A percentile compares a stretch with the other conserved stretches of the same genome.
phyloP scores from a whole-genome alignment of 768 basidiomycete genomes.

The Omphalotus guepiniiformis region DNA sequence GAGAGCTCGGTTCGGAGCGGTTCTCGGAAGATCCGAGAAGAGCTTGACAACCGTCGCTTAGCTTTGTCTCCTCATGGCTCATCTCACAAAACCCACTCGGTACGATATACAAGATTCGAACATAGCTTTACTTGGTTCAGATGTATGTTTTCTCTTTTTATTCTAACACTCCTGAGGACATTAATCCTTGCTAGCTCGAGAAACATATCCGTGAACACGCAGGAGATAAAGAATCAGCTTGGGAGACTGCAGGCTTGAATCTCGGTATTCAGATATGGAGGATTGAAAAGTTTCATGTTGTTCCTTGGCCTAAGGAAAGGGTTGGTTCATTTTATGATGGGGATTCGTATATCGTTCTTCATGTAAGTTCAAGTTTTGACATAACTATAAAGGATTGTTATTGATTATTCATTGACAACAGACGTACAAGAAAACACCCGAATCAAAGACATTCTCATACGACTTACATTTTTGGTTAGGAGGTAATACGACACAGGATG shows the following conservation, averaged over 20 bases:
- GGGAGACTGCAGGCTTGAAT: conserved; percentile 41
- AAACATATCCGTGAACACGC: conserved; percentile 50
- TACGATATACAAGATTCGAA: conserved; percentile 64
- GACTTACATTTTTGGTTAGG: conserved; percentile 69
- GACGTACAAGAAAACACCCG: conserved; percentile 55
- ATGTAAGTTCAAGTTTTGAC: conserved; percentile 33
- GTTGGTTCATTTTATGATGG: conserved; percentile 58
- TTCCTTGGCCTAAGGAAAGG: conserved; percentile 48
- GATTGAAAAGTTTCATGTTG: conserved; percentile 52
- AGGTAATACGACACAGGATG: conserved; percentile 53
- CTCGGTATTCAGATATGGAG: conserved; percentile 54
- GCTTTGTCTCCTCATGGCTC: conserved; percentile 26
- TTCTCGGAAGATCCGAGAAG: too few relatives aligned
- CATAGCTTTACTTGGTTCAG: conserved; percentile 58
- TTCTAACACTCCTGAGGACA: neutral
- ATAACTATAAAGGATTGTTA: neutral
- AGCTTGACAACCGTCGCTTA: neutral
- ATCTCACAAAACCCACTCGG: conserved; percentile 41
- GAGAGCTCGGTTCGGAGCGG: too few relatives aligned
- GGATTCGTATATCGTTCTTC: conserved; percentile 61
- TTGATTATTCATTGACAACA: conserved; percentile 18
- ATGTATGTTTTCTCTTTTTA: conserved; percentile 33
- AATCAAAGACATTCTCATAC: conserved; percentile 43
- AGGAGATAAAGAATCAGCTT: conserved; percentile 47
- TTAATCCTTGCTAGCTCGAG: conserved; percentile 39